These are phyloP conservation scores for Eucalyptus camaldulensis DNA, from an alignment of 345 rosid genomes.

Conservation along the genomic window DNA sequence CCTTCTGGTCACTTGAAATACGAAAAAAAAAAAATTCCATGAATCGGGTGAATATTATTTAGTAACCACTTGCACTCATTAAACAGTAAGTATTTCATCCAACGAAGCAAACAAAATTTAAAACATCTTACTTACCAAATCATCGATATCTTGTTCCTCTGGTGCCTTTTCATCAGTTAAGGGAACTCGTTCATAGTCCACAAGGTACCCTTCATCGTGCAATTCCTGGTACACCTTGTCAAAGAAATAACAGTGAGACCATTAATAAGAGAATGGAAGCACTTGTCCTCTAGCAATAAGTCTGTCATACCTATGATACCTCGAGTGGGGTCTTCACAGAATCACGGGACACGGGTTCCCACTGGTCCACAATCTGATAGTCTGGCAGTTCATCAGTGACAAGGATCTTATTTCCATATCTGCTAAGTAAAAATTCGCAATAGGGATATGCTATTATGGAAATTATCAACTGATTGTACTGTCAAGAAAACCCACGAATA, in stretches of 20 bases:
- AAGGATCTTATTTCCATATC: slow-evolving; percentile 95
- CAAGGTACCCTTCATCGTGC: slow-evolving; percentile 76
- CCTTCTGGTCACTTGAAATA: not conserved
- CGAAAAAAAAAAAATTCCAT: not conserved
- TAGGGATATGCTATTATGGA: not conserved
- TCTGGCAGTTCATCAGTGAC: slow-evolving; percentile 98
- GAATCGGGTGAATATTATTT: not conserved
- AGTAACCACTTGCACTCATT: not conserved
- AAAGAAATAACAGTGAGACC: slow-evolving; percentile 1
- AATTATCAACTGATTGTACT: not conserved
- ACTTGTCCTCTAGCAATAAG: not conserved
- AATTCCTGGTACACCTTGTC: slow-evolving; percentile 76
- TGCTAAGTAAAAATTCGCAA: slow-evolving; percentile 25
- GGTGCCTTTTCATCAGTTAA: slow-evolving; percentile 96
- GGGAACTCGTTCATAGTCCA: slow-evolving; percentile 93
- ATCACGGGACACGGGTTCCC: slow-evolving; percentile 87
- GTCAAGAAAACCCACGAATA: not conserved
- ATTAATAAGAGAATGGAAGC: not conserved
- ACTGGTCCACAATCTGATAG: slow-evolving; percentile 98
- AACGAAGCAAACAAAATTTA: not conserved
- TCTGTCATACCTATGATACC: slow-evolving; percentile 23
- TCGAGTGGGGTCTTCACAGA: slow-evolving; percentile 88
- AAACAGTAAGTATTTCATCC: not conserved
- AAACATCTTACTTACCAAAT: slow-evolving; percentile 36
- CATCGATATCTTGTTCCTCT: slow-evolving; percentile 86